A percentile compares a stretch with the other conserved stretches of the same genome.
Conservation (phyloP, 2,329 filamentous ascomycete species). For the Hymenoscyphus albidus region DNA sequence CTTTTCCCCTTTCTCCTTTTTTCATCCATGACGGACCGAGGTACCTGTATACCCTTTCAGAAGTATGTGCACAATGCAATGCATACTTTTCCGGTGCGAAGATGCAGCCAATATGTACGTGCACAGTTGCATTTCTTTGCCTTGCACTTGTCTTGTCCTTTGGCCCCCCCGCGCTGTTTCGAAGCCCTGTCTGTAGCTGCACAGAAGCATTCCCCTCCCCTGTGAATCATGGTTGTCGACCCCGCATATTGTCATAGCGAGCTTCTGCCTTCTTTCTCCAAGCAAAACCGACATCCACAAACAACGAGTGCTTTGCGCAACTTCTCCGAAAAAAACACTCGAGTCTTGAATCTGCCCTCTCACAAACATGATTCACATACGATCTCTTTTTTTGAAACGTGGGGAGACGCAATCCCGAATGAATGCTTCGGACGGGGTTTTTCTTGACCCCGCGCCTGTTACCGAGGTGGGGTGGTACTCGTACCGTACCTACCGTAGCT, state of each 20-base stretch:
- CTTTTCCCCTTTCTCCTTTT: not conserved
- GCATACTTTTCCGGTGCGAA: conserved; percentile 1
- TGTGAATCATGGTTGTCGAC: not conserved
- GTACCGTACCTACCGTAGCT: no score
- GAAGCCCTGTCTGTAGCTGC: conserved; percentile 3
- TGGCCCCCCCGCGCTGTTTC: conserved; percentile 10
- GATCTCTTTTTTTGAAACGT: no score
- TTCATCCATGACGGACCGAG: not conserved
- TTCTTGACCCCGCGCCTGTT: no score
- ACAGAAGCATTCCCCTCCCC: not conserved
- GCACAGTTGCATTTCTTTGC: conserved; percentile 7
- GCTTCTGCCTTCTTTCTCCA: not conserved
- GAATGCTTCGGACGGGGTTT: no score
- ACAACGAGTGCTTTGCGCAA: not conserved
- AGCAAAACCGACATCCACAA: not conserved
- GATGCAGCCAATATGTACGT: conserved; percentile 4
- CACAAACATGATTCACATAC: no score
- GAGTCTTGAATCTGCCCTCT: no score
- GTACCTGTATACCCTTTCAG: no score
- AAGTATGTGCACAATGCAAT: not conserved
- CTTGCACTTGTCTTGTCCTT: no score
- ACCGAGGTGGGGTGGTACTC: no score
- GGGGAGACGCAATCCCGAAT: no score
- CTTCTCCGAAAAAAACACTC: not conserved
- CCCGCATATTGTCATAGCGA: conserved; percentile 7